Base-by-base conservation (phyloP, 2,329 filamentous ascomycete species). In the Cytospora schulzeri region DNA sequence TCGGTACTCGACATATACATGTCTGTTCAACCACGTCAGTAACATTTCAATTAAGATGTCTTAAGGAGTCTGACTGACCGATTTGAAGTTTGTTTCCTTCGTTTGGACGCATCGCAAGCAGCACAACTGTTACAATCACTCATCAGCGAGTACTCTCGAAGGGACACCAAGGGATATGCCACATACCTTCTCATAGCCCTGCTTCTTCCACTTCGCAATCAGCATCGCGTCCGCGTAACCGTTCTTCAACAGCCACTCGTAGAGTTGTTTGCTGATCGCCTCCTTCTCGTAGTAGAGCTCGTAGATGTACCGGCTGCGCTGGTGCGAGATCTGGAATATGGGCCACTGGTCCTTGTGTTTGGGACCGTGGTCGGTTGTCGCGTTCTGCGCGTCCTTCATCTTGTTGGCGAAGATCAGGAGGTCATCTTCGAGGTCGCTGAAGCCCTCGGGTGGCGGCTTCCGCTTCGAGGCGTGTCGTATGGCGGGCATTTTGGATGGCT, bases 171-270 rank as follows among this genome's bases (percentile, higher is more conserved):
- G 48, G 2, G n/a, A n/a, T 12, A 35, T 31, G 7, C 22, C 11
- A 76, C 83, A 59, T 76, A 92, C 91, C 88, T 98, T 97, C 78
- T 99, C 95, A 73, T 99, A 99, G 19, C 95, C 95, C 73, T 96
- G 91, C 81, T 99, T 99, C 87, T 99, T 99, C 95, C 95, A 99
- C 81, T 99, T 99, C 17, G 95, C 95, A 74, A 99, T 98, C 74
- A 99, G 81, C 81, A 93, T 95, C 54, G 91, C 88, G 78, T 99
- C 95, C 6, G 93, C 95, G 76, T 99, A 98, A 57, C 89, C 89
- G 75, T 99, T 97, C 85, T 99, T 99, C 66, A 99, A 81, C 69
- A 98, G 81, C 89, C 92, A 99, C 71, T 98, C 95, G 78, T 99
- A 99, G 24, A 99, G 83, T 77, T 89, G 83, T 79, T 91, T 94